phyloP scores from a whole-genome alignment of 2,329 filamentous ascomycete species.

The Lasiodiplodia sp. region DNA sequence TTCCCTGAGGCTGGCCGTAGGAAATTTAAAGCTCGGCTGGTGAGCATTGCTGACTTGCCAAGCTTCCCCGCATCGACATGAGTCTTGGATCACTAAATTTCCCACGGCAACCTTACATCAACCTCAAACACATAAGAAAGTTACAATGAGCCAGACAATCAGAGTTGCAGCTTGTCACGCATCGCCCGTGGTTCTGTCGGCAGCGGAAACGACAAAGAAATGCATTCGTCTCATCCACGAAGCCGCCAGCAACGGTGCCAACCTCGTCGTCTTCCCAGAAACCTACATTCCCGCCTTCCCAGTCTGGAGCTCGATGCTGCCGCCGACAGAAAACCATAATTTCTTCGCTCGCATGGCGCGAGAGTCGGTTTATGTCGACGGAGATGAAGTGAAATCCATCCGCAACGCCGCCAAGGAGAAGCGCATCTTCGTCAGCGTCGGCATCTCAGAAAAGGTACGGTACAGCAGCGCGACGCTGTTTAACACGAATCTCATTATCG shows the following conservation, averaged over 20 bases:
- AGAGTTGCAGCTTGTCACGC: slow-evolving; percentile 41
- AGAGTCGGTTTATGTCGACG: slow-evolving; percentile 56
- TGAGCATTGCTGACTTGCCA: neutral
- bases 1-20: no score
- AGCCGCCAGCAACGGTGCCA: slow-evolving; percentile 53
- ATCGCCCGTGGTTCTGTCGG: slow-evolving; percentile 57
- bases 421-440: slow-evolving; percentile 55
- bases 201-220: slow-evolving; percentile 56
- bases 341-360: slow-evolving; percentile 57
- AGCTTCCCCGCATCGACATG: neutral
- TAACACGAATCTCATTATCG: slow-evolving; percentile 61
- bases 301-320: slow-evolving; percentile 56
- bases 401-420: slow-evolving; percentile 48
- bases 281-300: slow-evolving; percentile 63
- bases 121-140: neutral
- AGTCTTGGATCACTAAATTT: neutral
- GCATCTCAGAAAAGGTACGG: slow-evolving; percentile 57
- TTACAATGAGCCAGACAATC: neutral
- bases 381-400: slow-evolving; percentile 55
- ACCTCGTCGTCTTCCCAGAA: slow-evolving; percentile 63
- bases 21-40: neutral
- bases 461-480: slow-evolving; percentile 57
- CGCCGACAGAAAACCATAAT: slow-evolving; percentile 59
- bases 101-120: neutral
- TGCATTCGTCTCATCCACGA: slow-evolving; percentile 54